Percentiles rank a stretch among this genome's conserved stretches.
These are phyloP conservation scores for Periconia sp. DNA, from an alignment of 2,329 filamentous ascomycete species.

Conservation along the genomic window DNA sequence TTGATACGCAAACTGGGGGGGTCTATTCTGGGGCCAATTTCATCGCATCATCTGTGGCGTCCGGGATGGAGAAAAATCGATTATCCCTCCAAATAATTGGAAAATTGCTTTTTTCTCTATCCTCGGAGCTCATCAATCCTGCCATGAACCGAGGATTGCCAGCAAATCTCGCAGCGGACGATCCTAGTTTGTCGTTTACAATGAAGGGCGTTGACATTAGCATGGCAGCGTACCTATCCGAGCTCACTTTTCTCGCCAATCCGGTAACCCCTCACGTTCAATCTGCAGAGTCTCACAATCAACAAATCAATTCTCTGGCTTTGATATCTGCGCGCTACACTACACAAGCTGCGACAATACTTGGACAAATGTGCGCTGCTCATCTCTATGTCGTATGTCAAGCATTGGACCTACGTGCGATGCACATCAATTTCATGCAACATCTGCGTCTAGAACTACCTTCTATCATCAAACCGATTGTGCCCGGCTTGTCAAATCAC, in stretches of 20 bases:
- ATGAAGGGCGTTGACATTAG: constrained; percentile 68
- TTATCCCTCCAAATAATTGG: constrained; percentile 56
- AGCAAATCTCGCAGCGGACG: constrained; percentile 62
- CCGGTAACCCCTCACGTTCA: constrained; percentile 64
- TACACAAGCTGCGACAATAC: constrained; percentile 56
- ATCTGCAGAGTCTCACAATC: constrained; percentile 67
- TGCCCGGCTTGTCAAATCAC: background rate
- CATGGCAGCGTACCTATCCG: constrained; percentile 64
- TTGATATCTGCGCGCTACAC: constrained; percentile 61
- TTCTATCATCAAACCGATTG: background rate
- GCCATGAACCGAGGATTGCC: constrained; percentile 61
- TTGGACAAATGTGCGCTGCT: constrained; percentile 57
- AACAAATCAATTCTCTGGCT: constrained; percentile 66
- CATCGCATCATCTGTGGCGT: constrained; percentile 63
- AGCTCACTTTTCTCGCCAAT: constrained; percentile 62
- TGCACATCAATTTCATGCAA: background rate
- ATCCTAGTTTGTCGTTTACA: constrained; percentile 59
- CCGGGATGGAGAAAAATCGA: constrained; percentile 64
- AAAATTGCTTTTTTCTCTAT: constrained; percentile 63
- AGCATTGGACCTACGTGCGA: constrained; percentile 51
- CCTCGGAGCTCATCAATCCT: constrained; percentile 63
- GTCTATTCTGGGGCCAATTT: constrained; percentile 68
- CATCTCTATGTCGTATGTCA: constrained; percentile 61
- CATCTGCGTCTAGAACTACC: background rate
- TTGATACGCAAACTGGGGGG: constrained; percentile 47